Conservation (phyloP, 192 early-diverging fungal species). For the Backusella psychrophila region DNA sequence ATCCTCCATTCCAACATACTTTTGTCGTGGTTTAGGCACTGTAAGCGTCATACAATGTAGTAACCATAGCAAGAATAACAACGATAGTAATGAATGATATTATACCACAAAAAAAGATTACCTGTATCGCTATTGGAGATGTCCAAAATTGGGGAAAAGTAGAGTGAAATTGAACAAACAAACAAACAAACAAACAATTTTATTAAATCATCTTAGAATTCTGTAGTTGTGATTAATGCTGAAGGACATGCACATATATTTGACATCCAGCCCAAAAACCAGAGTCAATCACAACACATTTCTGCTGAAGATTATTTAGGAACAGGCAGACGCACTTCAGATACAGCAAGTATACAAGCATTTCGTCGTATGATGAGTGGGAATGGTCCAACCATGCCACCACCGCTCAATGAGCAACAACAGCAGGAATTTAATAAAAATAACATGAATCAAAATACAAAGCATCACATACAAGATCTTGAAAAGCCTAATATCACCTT, state of each 20-base stretch:
- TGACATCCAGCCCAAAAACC: slow-evolving; percentile 36
- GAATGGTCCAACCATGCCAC: not conserved
- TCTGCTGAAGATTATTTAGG: slow-evolving; percentile 26
- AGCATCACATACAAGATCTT: slow-evolving; percentile 14
- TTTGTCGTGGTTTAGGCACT: slow-evolving; percentile 52
- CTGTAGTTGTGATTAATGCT: slow-evolving; percentile 54
- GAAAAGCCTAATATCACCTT: slow-evolving; percentile 41
- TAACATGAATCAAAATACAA: not conserved
- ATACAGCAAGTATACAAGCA: slow-evolving; percentile 26
- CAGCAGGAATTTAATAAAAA: not conserved
- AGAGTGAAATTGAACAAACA: not conserved
- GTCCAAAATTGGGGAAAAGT: slow-evolving; percentile 53
- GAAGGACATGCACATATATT: slow-evolving; percentile 58
- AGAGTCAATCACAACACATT: slow-evolving; percentile 11
- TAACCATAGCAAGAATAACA: not conserved
- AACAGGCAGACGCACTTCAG: slow-evolving; percentile 22
- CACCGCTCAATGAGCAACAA: not conserved
- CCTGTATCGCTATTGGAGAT: slow-evolving; percentile 56
- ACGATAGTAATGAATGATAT: not conserved
- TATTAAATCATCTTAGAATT: slow-evolving; percentile 35
- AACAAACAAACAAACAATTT: not conserved
- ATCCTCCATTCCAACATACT: slow-evolving; percentile 39
- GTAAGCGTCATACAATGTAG: slow-evolving; percentile 23
- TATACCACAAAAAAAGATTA: slow-evolving; percentile 40
- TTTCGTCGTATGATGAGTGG: slow-evolving; percentile 27